Percentiles rank a stretch among this genome's conserved stretches.
Conservation (phyloP, 108 stramenopile genomes). For the Asterionellopsis glacialis region DNA sequence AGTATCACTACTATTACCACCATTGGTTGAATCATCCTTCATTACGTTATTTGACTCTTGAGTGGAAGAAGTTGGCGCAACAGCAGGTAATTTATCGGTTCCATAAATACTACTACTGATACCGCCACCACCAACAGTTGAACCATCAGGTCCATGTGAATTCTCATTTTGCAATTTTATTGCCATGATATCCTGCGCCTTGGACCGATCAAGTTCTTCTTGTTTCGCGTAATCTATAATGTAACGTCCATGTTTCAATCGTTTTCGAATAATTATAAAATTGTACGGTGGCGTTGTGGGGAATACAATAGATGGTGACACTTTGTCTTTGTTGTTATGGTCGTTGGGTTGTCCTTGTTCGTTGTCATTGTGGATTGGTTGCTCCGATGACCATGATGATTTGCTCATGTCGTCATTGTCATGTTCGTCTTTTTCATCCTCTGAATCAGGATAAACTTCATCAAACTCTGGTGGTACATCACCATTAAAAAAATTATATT, state of each 20-base stretch:
- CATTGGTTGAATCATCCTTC: too few relatives aligned
- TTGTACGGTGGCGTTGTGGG: constrained; percentile 60
- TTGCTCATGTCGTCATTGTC: constrained; percentile 6
- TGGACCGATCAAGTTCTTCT: constrained; percentile 36
- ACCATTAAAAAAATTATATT: constrained; percentile 60
- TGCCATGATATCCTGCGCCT: neutral
- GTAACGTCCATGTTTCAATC: constrained; percentile 59
- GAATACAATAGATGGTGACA: constrained; percentile 19
- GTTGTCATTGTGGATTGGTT: too few relatives aligned
- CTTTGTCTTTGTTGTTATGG: neutral
- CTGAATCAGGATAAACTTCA: constrained; percentile 34
- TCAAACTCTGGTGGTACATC: constrained; percentile 57
- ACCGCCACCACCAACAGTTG: too few relatives aligned
- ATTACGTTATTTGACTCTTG: too few relatives aligned
- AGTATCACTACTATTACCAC: neutral
- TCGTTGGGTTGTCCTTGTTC: too few relatives aligned
- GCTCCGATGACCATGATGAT: too few relatives aligned
- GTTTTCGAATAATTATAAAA: constrained; percentile 53
- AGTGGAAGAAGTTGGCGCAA: too few relatives aligned
- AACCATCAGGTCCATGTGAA: too few relatives aligned
- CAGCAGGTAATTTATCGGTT: too few relatives aligned
- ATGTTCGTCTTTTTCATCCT: constrained; percentile 8
- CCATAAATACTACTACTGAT: too few relatives aligned
- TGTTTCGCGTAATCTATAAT: constrained; percentile 46
- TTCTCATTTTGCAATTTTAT: too few relatives aligned